These are phyloP conservation scores for Berberis thunbergii DNA, from an alignment of 164 flowering plant species.

Conservation along the genomic window DNA sequence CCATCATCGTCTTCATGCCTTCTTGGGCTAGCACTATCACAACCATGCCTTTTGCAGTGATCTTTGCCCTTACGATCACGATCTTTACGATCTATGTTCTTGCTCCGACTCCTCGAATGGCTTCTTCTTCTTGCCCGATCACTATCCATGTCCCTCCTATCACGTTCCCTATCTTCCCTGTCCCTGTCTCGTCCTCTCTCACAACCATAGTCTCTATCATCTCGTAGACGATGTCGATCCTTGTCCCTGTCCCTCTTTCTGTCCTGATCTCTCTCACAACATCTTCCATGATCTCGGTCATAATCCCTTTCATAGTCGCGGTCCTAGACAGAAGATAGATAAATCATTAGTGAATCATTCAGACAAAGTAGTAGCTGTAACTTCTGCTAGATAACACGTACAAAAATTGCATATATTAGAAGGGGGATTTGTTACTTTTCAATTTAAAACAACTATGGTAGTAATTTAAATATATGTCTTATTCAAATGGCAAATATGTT, in stretches of 20 bases:
- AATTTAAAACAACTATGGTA: too few relatives aligned
- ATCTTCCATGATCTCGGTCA: slow-evolving; percentile 6
- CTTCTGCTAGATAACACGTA: too few relatives aligned
- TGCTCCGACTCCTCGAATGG: slow-evolving; percentile 52
- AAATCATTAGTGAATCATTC: too few relatives aligned
- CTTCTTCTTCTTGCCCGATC: slow-evolving; percentile 66
- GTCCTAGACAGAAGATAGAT: slow-evolving; percentile 1
- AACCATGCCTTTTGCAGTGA: slow-evolving; percentile 59
- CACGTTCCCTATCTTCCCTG: slow-evolving; percentile 39
- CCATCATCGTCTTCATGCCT: too few relatives aligned
- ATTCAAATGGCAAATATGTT: too few relatives aligned
- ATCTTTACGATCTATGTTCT: slow-evolving; percentile 22
- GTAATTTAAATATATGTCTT: too few relatives aligned
- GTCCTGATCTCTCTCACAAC: slow-evolving; percentile 24
- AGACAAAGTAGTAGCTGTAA: too few relatives aligned
- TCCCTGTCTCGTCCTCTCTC: slow-evolving; percentile 57
- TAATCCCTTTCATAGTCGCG: slow-evolving; percentile 44
- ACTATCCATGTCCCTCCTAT: slow-evolving; percentile 61
- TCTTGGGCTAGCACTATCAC: slow-evolving; percentile 24
- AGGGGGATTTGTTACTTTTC: too few relatives aligned
- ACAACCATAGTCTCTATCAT: slow-evolving; percentile 67
- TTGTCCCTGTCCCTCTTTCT: slow-evolving; percentile 41
- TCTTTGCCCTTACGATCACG: slow-evolving; percentile 41
- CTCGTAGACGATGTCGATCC: slow-evolving; percentile 57
- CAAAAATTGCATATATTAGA: too few relatives aligned